Base-by-base conservation (phyloP, 1,284 basidiomycete species). In the Pseudozyma flocculosa region DNA sequence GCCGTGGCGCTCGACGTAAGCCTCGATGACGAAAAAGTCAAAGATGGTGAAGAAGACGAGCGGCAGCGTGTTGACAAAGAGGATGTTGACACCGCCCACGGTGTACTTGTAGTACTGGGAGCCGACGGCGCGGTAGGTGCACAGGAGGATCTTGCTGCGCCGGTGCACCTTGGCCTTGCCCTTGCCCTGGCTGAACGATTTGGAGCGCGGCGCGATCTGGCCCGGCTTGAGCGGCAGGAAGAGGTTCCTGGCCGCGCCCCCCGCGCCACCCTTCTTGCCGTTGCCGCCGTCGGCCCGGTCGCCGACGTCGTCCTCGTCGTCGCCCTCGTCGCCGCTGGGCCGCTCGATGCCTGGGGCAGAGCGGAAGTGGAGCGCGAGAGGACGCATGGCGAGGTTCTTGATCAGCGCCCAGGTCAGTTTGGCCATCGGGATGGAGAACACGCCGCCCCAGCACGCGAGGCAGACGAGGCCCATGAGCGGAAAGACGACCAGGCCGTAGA, bases 91-190 rank as follows among this genome's bases (percentile, higher is more conserved):
- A 23, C 95, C 95, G 22, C 94, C 92, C 43, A 99, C 85, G 2
- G 95, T 99, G 79, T 98, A 99, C 83, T 99, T 99, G 87, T 92
- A 97, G 81, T 96, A 98, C 79, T 95, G 85, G 70, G 86, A 81
- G 1, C 94, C 95, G 42, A 88, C 83, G 1, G 95, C 95, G 36
- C 87, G 86, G 79, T 98, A 98, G 2, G 89, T 94, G 81, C 95
- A 99, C 23, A 99, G 84, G 18, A 99, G 82, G 14, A 99, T 90
- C 0, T 89, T 96, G 50, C 78, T 77, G 34, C 70, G 64, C 17
- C 75, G 61, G 14, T 69, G 56, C 21, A 73, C 67, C 18, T 77
- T 78, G 21, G 73, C 42, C 85, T 90, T 39, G 17, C 78, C 65
- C 19, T 76, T 72, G 11, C 79, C 78, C 11, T 75, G 73, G 18